Evolutionary conservation across 768 basidiomycete genomes (phyloP).

Genomic region (Kwoniella botswanensis): DNA sequence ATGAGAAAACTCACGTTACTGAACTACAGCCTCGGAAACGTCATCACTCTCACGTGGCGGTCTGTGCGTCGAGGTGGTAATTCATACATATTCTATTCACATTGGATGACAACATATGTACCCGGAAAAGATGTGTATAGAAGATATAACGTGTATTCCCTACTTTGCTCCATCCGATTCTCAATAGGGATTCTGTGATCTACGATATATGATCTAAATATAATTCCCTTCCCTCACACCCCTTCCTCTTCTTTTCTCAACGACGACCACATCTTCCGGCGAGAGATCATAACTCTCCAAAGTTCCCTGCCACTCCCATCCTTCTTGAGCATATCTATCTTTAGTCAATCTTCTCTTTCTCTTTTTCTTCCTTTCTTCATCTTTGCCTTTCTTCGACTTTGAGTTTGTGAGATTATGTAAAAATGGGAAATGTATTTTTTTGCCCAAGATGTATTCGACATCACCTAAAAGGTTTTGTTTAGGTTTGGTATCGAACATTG

Average conservation of each 20-base stretch:
- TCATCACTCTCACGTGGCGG: neutral
- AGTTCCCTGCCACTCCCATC: conserved; percentile 11
- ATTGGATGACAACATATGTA: neutral
- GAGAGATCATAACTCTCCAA: conserved; percentile 2
- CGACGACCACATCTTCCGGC: conserved; percentile 16
- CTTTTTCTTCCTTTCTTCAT: conserved; percentile 13
- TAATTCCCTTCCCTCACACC: conserved; percentile 47
- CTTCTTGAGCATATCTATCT: conserved; percentile 30
- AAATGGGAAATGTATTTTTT: conserved; percentile 45
- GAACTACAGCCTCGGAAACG: neutral
- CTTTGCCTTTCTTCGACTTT: conserved; percentile 7
- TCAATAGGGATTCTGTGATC: neutral
- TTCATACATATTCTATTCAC: neutral
- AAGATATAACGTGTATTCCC: neutral
- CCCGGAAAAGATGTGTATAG: neutral
- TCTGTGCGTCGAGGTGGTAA: too few relatives aligned
- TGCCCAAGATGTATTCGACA: conserved; percentile 45
- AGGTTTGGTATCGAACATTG: conserved; percentile 37
- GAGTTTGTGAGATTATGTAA: conserved; percentile 7
- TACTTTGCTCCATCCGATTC: too few relatives aligned
- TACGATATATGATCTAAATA: conserved; percentile 16
- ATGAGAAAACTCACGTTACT: conserved; percentile 24
- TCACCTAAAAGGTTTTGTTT: conserved; percentile 37
- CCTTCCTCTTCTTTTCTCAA: conserved; percentile 23
- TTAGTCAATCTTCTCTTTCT: conserved; percentile 27